A percentile compares a stretch with the other conserved stretches of the same genome.
Conservation (phyloP, 192 early-diverging fungal species). For the Backusella australiensis region DNA sequence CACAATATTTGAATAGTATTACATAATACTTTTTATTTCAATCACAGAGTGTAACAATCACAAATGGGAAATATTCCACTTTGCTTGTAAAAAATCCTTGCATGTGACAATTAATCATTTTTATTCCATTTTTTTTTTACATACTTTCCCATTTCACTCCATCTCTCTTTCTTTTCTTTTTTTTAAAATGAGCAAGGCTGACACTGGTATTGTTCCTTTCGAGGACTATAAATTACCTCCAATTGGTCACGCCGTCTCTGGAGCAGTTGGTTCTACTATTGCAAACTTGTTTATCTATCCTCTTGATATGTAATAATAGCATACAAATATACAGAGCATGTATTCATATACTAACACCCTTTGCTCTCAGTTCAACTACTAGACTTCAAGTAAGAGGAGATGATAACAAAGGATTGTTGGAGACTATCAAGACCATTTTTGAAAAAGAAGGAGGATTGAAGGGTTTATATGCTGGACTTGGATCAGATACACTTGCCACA, state of each 20-base stretch:
- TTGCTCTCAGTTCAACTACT: conserved; percentile 22
- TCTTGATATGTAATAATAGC: conserved; percentile 40
- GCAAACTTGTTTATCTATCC: conserved; percentile 50
- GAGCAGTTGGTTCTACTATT: conserved; percentile 44
- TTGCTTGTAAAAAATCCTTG: not conserved
- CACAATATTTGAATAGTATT: not conserved
- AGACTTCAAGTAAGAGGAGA: conserved; percentile 26
- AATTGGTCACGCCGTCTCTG: conserved; percentile 47
- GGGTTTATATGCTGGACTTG: conserved; percentile 44
- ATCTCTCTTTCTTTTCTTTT: not conserved
- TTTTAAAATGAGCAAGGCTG: not conserved
- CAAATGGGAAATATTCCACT: no score
- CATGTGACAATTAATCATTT: conserved; percentile 11
- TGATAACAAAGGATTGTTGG: conserved; percentile 3
- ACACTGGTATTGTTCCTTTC: not conserved
- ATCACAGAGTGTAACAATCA: not conserved
- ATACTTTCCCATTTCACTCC: not conserved
- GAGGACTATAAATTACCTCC: conserved; percentile 47
- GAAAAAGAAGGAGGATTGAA: conserved; percentile 39
- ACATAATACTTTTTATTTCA: not conserved
- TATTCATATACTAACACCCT: not conserved
- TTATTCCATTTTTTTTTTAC: not conserved
- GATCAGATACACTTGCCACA: conserved; percentile 47
- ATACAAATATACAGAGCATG: not conserved
- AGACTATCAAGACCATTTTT: conserved; percentile 21